Base-by-base conservation (phyloP, 306 rosid species). In the Delonix regia region DNA sequence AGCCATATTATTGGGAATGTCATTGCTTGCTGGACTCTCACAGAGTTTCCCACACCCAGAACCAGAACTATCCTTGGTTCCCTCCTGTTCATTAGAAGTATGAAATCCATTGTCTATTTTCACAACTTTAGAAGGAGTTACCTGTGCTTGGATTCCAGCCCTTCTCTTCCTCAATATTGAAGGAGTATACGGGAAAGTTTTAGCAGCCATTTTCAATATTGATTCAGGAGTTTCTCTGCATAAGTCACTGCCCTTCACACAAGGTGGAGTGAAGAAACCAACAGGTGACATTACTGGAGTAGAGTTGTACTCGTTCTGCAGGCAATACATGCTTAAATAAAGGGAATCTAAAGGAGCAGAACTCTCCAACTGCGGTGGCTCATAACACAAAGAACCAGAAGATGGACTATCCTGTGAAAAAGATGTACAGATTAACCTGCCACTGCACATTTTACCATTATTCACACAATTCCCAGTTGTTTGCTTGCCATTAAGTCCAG, bases 171-270 rank as follows among this genome's bases (percentile, higher is more conserved):
- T 90, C 71, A 88, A 78, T 84, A 95, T 95, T 76, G 99, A 93
- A 81, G 99, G 99, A 81, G 97, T 95, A 80, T 87, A 87, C 25
- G 98, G 97, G 85, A 88, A 95, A 71, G 90, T 93, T 85, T 85
- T 60, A 76, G 98, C 98, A 53, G 98, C 98, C 83, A 83, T 85
- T 85, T 87, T 93, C 88, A 93, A 86, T 74, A 93, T 88, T 39
- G 97, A 91, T 84, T 93, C 94, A n/a, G 99, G 99, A 78, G 97
- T 87, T 64, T 75, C 87, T 34, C 81, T 66, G 80, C 79, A 80
- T 82, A 77, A 81, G 70, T 84, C 84, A 56, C 83, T 75, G 66
- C 79, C 80, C 87, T 90, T 91, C 80, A 64, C 90, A 67, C 88
- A 78, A 88, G 99, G 94, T 61, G 99, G 99, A 77, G 99, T 95